Conservation (phyloP, 768 basidiomycete species). For the Leccinum incarnatum region DNA sequence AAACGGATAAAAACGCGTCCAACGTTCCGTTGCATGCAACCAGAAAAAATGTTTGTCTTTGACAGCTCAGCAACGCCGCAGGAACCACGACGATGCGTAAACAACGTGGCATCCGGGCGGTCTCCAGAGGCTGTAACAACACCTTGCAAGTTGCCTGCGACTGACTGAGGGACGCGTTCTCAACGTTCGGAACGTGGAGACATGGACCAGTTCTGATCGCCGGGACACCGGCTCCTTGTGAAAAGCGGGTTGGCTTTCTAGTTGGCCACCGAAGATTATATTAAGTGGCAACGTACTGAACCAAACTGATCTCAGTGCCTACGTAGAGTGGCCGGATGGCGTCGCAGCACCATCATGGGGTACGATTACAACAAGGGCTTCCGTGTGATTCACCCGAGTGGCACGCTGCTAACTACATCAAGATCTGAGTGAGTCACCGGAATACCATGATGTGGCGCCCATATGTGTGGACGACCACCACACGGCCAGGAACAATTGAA, state of each 20-base stretch:
- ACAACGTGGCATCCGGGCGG: constrained; percentile 15
- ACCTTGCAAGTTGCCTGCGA: not conserved
- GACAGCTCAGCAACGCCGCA: not conserved
- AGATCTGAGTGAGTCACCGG: not conserved
- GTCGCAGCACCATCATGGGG: not conserved
- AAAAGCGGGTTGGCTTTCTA: not conserved
- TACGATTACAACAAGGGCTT: not conserved
- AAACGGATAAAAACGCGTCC: not conserved
- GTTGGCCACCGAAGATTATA: constrained; percentile 2
- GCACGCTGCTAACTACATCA: not conserved
- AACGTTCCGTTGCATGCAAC: not conserved
- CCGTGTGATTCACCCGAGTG: not conserved
- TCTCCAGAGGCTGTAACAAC: not conserved
- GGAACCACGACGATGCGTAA: not conserved
- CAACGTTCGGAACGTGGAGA: constrained; percentile 1
- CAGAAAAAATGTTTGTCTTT: not conserved
- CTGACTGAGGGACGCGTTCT: not conserved
- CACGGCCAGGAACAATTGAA: not conserved
- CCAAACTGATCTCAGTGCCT: not conserved
- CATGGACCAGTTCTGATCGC: not conserved
- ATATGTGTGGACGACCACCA: constrained; percentile 8
- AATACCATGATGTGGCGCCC: constrained; percentile 4
- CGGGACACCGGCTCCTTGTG: not conserved
- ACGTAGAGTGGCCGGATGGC: constrained; percentile 1
- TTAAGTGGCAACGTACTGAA: not conserved